phyloP scores from a whole-genome alignment of 2,329 filamentous ascomycete genomes.

The Tolypocladium ophioglossoides region DNA sequence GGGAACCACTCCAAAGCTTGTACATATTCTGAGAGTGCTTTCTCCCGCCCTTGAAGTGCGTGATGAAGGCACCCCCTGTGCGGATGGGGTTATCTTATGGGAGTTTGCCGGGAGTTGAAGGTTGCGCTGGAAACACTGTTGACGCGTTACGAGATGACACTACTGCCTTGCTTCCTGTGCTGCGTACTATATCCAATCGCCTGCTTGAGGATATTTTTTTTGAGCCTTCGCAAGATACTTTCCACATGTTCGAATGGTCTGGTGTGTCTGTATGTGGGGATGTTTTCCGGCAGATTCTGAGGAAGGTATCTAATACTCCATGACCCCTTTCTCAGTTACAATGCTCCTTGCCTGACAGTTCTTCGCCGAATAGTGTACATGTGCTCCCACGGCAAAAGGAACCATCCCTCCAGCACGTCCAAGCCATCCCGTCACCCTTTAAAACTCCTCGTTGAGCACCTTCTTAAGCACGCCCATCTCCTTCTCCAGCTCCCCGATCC shows the following conservation, averaged over 20 bases:
- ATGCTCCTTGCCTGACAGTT: neutral
- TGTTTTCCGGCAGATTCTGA: neutral
- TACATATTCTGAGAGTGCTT: neutral
- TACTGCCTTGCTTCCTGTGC: neutral
- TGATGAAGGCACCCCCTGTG: neutral
- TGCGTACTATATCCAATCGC: neutral
- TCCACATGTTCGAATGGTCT: neutral
- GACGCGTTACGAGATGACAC: neutral
- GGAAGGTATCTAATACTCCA: neutral
- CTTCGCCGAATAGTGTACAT: neutral
- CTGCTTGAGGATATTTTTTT: neutral
- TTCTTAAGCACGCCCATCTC: slow-evolving; percentile 66
- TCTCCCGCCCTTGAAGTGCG: no score
- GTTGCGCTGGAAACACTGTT: neutral
- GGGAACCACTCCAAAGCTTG: neutral
- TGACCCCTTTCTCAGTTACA: neutral
- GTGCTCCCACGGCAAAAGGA: neutral
- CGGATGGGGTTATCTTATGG: neutral
- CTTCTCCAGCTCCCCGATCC: slow-evolving; percentile 62
- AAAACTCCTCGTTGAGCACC: slow-evolving; percentile 30
- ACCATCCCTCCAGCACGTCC: neutral
- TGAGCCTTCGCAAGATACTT: neutral
- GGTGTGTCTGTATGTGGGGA: neutral
- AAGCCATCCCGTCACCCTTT: neutral
- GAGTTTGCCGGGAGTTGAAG: neutral